Percentiles rank a stretch among this genome's conserved stretches.
phyloP scores from a whole-genome alignment of 805 yeast species.

The Millerago galiae region DNA sequence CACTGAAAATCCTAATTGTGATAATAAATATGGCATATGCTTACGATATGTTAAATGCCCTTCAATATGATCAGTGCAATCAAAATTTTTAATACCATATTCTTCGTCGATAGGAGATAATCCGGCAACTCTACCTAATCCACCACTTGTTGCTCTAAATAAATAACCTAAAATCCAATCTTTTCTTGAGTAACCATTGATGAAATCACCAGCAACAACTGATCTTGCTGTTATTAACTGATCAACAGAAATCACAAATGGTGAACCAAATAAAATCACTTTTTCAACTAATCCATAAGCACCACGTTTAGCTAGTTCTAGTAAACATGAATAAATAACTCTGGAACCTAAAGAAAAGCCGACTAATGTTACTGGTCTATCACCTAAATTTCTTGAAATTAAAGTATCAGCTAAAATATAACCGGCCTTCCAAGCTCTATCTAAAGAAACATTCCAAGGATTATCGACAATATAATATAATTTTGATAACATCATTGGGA shows the following conservation, averaged over 20 bases:
- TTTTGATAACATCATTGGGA: conserved; percentile 88
- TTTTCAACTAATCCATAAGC: conserved; percentile 87
- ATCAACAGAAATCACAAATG: conserved; percentile 72
- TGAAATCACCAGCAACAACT: conserved; percentile 82
- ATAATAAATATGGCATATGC: conserved; percentile 79
- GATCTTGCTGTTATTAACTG: conserved; percentile 74
- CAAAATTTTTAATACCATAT: conserved; percentile 72
- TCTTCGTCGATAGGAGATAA: conserved; percentile 64
- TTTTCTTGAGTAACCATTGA: conserved; percentile 84
- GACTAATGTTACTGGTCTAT: conserved; percentile 83
- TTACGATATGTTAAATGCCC: conserved; percentile 98
- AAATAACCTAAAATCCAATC: conserved; percentile 96
- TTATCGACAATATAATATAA: conserved; percentile 85
- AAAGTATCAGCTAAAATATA: conserved; percentile 84
- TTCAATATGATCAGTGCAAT: conserved; percentile 79
- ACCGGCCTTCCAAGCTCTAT: conserved; percentile 97
- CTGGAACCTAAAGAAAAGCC: conserved; percentile 95
- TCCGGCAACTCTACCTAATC: conserved; percentile 87
- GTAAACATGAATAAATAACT: conserved; percentile 80
- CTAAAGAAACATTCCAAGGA: conserved; percentile 97
- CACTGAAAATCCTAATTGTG: conserved; percentile 69
- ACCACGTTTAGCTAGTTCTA: conserved; percentile 78
- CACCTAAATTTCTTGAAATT: conserved; percentile 81
- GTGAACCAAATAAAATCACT: conserved; percentile 83
- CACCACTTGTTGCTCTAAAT: conserved; percentile 94